Conservation (phyloP, 768 basidiomycete genomes). For the Suillus fuscotomentosus region DNA sequence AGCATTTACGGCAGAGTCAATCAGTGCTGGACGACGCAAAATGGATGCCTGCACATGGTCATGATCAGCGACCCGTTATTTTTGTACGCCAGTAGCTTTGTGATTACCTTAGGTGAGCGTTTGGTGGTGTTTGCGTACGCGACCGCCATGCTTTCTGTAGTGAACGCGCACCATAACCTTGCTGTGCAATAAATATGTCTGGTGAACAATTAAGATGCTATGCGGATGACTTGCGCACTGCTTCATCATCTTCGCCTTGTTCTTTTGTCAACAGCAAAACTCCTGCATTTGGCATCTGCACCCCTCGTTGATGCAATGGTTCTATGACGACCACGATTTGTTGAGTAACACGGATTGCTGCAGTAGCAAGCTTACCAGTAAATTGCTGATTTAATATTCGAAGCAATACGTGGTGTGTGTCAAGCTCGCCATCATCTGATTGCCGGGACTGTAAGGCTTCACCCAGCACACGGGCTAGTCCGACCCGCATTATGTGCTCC, state of each 20-base stretch:
- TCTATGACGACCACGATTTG: slow-evolving; percentile 24
- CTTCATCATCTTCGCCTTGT: slow-evolving; percentile 23
- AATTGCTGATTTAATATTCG: slow-evolving; percentile 46
- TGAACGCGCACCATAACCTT: slow-evolving; percentile 82
- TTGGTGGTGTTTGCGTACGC: slow-evolving; percentile 59
- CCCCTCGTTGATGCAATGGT: slow-evolving; percentile 36
- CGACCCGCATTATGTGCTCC: slow-evolving; percentile 61
- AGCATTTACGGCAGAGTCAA: slow-evolving; percentile 5
- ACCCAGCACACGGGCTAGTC: slow-evolving; percentile 55
- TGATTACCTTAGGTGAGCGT: slow-evolving; percentile 56
- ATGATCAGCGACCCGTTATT: not conserved
- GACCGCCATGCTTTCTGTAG: slow-evolving; percentile 79
- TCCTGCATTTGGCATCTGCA: slow-evolving; percentile 55
- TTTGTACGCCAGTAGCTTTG: not conserved
- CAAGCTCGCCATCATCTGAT: slow-evolving; percentile 32
- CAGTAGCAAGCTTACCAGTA: slow-evolving; percentile 40
- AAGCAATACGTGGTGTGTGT: slow-evolving; percentile 57
- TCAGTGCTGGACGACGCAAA: slow-evolving; percentile 23
- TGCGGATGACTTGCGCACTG: slow-evolving; percentile 25
- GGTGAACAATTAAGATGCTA: not conserved
- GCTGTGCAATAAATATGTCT: slow-evolving; percentile 34
- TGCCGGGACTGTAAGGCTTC: slow-evolving; percentile 36
- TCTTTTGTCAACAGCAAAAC: slow-evolving; percentile 60
- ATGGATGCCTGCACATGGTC: slow-evolving; percentile 32
- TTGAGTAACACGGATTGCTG: not conserved